Percentiles rank a stretch among this genome's conserved stretches.
phyloP scores from a whole-genome alignment of 106 monocot genomes.

The Xerophyta viscosa region DNA sequence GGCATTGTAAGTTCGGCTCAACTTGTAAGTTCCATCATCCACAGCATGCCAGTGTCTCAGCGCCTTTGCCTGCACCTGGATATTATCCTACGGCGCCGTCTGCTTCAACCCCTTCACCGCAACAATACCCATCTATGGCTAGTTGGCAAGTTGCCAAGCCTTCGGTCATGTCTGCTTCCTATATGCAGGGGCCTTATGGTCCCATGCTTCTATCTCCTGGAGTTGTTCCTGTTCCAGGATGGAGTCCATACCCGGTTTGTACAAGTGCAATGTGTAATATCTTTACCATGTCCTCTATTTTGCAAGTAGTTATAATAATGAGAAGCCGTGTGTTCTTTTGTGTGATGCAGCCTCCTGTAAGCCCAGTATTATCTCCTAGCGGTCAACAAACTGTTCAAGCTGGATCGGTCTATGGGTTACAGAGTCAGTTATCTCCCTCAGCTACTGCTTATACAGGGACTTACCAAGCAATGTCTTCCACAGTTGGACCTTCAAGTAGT shows the following conservation, averaged over 20 bases:
- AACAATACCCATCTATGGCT: slow-evolving; percentile 30
- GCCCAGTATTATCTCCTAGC: slow-evolving; percentile 31
- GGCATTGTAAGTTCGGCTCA: slow-evolving; percentile 78
- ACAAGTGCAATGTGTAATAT: not conserved
- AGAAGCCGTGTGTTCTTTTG: slow-evolving; percentile 1
- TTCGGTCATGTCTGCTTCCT: slow-evolving; percentile 46
- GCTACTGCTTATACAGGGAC: slow-evolving; percentile 46
- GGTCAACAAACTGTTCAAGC: slow-evolving; percentile 43
- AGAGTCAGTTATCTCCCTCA: slow-evolving; percentile 51
- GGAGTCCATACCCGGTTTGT: slow-evolving; percentile 83
- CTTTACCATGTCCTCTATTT: too few species aligned
- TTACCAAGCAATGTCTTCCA: slow-evolving; percentile 29
- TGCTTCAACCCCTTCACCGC: slow-evolving; percentile 36
- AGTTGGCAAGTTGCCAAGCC: slow-evolving; percentile 55
- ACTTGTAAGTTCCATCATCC: slow-evolving; percentile 93
- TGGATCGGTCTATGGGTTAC: slow-evolving; percentile 40
- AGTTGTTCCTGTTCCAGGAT: slow-evolving; percentile 52
- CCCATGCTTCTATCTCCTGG: slow-evolving; percentile 59
- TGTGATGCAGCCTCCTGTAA: slow-evolving; percentile 41
- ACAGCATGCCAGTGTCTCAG: slow-evolving; percentile 30
- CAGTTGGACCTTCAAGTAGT: slow-evolving; percentile 37
- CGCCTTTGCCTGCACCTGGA: slow-evolving; percentile 34
- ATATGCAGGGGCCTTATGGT: slow-evolving; percentile 60
- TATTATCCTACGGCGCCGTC: slow-evolving; percentile 60
- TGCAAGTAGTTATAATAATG: not conserved